A percentile compares a stretch with the other conserved stretches of the same genome.
Evolutionary conservation across 1,139 yeast genomes (phyloP).

Genomic region (Diutina scorzettiae): DNA sequence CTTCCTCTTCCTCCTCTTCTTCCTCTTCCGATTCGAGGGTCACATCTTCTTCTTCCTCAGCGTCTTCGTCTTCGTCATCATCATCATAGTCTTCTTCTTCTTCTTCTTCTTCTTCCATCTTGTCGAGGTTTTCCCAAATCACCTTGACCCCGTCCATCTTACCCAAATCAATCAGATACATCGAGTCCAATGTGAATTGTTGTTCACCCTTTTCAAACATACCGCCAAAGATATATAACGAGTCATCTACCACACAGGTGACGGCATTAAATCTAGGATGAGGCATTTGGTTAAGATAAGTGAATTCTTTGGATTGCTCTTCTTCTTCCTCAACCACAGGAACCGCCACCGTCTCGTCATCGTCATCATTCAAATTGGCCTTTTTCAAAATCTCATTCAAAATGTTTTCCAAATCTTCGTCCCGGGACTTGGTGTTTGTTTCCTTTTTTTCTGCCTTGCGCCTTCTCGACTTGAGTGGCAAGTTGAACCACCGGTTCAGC

Average conservation of each 20-base stretch:
- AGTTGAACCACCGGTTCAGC: conserved; percentile 78
- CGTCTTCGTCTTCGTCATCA: conserved; percentile 14
- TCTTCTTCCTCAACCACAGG: conserved; percentile 17
- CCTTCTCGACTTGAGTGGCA: conserved; percentile 54
- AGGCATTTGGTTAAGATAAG: conserved; percentile 53
- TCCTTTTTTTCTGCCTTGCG: conserved; percentile 35
- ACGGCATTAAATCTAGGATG: conserved; percentile 86
- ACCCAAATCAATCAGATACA: conserved; percentile 78
- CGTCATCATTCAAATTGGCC: conserved; percentile 52
- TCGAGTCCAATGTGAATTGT: conserved; percentile 73
- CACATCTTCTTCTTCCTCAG: not conserved
- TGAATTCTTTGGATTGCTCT: conserved; percentile 35
- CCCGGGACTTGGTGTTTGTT: conserved; percentile 34
- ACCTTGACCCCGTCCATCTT: conserved; percentile 81
- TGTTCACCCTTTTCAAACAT: conserved; percentile 80
- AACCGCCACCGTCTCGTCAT: conserved; percentile 27
- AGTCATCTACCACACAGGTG: conserved; percentile 77
- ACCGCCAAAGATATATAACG: conserved; percentile 83
- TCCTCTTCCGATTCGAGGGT: conserved; percentile 41
- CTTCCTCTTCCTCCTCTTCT: conserved; percentile 50
- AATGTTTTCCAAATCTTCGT: conserved; percentile 74
- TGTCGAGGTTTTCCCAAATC: conserved; percentile 76
- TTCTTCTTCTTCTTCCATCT: conserved; percentile 47
- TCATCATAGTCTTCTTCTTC: conserved; percentile 42
- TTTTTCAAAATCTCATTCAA: conserved; percentile 64